Conservation (phyloP, 208 protist genomes). For the Wallacemonas sp. region DNA sequence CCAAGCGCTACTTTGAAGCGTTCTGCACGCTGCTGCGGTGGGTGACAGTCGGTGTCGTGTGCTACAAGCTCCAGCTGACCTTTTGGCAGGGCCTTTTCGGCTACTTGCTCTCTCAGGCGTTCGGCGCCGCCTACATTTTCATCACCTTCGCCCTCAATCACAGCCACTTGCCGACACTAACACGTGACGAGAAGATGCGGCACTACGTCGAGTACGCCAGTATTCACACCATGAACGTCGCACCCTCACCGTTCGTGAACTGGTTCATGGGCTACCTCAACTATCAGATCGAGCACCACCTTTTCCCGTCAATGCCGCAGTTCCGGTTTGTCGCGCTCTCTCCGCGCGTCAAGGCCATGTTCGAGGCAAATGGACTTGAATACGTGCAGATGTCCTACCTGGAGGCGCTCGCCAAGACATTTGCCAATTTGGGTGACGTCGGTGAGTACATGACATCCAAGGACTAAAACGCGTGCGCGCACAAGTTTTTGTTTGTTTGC, state of each 20-base stretch:
- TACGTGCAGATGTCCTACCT: constrained; percentile 60
- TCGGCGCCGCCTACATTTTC: constrained; percentile 77
- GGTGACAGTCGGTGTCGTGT: constrained; percentile 33
- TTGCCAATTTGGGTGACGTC: constrained; percentile 63
- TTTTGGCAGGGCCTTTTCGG: constrained; percentile 35
- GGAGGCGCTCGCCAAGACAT: constrained; percentile 32
- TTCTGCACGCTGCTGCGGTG: constrained; percentile 42
- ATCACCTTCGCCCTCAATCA: constrained; percentile 77
- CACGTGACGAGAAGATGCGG: constrained; percentile 33
- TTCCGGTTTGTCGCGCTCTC: constrained; percentile 54
- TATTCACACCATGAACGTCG: constrained; percentile 73
- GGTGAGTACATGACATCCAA: constrained; percentile 30
- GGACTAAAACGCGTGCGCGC: constrained; percentile 4
- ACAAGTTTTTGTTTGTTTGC: too few species aligned
- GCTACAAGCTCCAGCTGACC: constrained; percentile 36
- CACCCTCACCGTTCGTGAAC: constrained; percentile 42
- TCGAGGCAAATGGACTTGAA: constrained; percentile 59
- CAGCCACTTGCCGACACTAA: constrained; percentile 64
- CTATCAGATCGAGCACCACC: constrained; percentile 87
- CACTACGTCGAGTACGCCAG: constrained; percentile 73
- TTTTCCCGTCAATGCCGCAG: constrained; percentile 86
- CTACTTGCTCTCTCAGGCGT: constrained; percentile 49
- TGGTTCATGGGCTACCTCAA: constrained; percentile 85
- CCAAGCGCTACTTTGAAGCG: constrained; percentile 54
- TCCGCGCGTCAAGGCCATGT: constrained; percentile 45